Conservation (phyloP, 169 alveolate genomes). For the Plasmodium inui region DNA sequence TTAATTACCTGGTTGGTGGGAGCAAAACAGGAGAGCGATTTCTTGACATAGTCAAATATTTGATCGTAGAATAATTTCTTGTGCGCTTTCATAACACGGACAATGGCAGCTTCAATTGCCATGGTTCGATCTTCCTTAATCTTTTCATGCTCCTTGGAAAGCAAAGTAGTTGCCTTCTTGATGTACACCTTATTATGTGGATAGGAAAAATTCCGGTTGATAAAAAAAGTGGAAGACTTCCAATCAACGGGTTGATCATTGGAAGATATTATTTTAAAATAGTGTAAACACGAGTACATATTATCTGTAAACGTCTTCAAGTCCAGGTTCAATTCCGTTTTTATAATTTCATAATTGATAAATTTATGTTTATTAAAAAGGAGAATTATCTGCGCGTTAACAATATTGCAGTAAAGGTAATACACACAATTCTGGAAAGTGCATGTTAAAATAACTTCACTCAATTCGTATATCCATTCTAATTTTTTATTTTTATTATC, state of each 20-base stretch:
- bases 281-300: constrained; percentile 48
- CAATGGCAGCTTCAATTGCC: constrained; percentile 91
- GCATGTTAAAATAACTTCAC: constrained; percentile 77
- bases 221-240: constrained; percentile 53
- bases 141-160: constrained; percentile 71
- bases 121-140: constrained; percentile 84
- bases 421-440: constrained; percentile 1
- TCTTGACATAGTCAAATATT: constrained; percentile 68
- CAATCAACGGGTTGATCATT: constrained; percentile 36
- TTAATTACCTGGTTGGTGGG: constrained; percentile 67
- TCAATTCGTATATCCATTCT: constrained; percentile 85
- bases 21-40: constrained; percentile 42
- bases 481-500: constrained; percentile 82
- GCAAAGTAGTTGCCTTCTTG: constrained; percentile 47
- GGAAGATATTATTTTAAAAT: constrained; percentile 28
- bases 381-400: constrained; percentile 81
- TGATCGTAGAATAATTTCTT: constrained; percentile 71
- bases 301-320: constrained; percentile 55
- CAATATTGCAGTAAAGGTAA: constrained; percentile 78
- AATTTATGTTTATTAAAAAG: constrained; percentile 77
- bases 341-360: constrained; percentile 62
- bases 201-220: constrained; percentile 41
- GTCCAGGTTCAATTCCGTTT: constrained; percentile 40
- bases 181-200: constrained; percentile 43
- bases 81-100: constrained; percentile 87